Evolutionary conservation across 2,329 filamentous ascomycete genomes (phyloP).

Genomic region (Colletotrichum tabaci): DNA sequence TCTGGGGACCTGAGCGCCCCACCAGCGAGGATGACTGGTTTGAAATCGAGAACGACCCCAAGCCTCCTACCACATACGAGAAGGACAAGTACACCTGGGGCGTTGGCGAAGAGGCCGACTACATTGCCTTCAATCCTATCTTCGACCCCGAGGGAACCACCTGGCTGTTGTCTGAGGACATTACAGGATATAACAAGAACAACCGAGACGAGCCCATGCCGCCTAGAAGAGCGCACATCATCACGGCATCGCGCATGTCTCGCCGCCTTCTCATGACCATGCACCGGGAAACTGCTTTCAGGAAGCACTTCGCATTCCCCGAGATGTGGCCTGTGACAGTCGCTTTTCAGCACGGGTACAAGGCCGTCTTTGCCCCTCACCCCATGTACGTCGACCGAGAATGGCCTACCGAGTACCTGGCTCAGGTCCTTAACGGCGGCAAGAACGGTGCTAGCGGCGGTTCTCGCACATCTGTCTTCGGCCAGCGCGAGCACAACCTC

Average conservation of each 20-base stretch:
- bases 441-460: constrained; percentile 83
- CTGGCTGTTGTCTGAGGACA: constrained; percentile 86
- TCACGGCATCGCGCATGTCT: constrained; percentile 88
- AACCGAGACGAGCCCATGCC: constrained; percentile 69
- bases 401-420: constrained; percentile 86
- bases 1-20: constrained; percentile 89
- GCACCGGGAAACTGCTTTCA: constrained; percentile 89
- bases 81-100: constrained; percentile 90
- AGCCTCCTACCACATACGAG: constrained; percentile 80
- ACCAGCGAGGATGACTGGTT: constrained; percentile 79
- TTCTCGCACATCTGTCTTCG: constrained; percentile 80
- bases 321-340: constrained; percentile 97
- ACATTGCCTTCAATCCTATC: constrained; percentile 92
- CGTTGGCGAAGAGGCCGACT: constrained; percentile 89
- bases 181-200: constrained; percentile 84
- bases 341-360: constrained; percentile 91
- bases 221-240: constrained; percentile 87
- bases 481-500: constrained; percentile 91
- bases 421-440: constrained; percentile 85
- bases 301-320: constrained; percentile 91
- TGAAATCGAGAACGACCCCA: constrained; percentile 79
- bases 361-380: constrained; percentile 92
- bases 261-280: constrained; percentile 85
- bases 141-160: constrained; percentile 91
- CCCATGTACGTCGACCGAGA: constrained; percentile 88